These are phyloP conservation scores for Crepidotus variabilis DNA, from an alignment of 768 basidiomycete species.

Conservation along the genomic window DNA sequence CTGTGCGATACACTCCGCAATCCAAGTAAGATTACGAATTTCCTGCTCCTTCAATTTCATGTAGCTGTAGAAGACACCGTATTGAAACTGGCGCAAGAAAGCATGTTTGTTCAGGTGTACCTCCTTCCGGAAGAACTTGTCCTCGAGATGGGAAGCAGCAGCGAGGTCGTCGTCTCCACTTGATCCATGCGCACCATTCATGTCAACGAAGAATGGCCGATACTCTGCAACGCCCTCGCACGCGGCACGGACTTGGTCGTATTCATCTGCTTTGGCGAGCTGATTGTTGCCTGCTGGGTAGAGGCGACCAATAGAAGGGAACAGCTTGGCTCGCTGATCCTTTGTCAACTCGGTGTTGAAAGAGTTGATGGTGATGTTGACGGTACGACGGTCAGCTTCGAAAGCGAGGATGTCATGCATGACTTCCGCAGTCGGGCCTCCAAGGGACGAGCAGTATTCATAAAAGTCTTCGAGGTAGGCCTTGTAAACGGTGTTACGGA, in stretches of 20 bases:
- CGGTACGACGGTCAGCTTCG: slow-evolving; percentile 93
- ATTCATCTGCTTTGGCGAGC: slow-evolving; percentile 90
- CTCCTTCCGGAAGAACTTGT: slow-evolving; percentile 91
- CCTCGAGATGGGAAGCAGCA: slow-evolving; percentile 73
- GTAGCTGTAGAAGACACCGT: slow-evolving; percentile 89
- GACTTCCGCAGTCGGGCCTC: slow-evolving; percentile 83
- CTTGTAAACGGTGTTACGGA: slow-evolving; percentile 98
- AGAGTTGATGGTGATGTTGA: slow-evolving; percentile 99
- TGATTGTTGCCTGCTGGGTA: slow-evolving; percentile 96
- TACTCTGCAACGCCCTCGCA: slow-evolving; percentile 91
- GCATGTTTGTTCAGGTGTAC: slow-evolving; percentile 92
- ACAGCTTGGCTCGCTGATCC: slow-evolving; percentile 91
- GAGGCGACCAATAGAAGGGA: slow-evolving; percentile 89
- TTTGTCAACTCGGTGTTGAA: slow-evolving; percentile 94
- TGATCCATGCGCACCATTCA: slow-evolving; percentile 34
- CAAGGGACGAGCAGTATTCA: slow-evolving; percentile 72
- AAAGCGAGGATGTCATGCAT: slow-evolving; percentile 93
- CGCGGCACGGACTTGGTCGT: slow-evolving; percentile 85
- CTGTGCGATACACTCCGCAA: slow-evolving; percentile 98
- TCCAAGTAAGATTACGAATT: slow-evolving; percentile 86
- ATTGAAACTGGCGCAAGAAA: slow-evolving; percentile 96
- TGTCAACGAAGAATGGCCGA: slow-evolving; percentile 79
- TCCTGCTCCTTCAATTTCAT: slow-evolving; percentile 92
- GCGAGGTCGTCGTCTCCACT: slow-evolving; percentile 39
- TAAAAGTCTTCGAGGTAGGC: slow-evolving; percentile 98